Evolutionary conservation across 108 stramenopile genomes (phyloP).

Genomic region (Cyclostephanos tholiformis): DNA sequence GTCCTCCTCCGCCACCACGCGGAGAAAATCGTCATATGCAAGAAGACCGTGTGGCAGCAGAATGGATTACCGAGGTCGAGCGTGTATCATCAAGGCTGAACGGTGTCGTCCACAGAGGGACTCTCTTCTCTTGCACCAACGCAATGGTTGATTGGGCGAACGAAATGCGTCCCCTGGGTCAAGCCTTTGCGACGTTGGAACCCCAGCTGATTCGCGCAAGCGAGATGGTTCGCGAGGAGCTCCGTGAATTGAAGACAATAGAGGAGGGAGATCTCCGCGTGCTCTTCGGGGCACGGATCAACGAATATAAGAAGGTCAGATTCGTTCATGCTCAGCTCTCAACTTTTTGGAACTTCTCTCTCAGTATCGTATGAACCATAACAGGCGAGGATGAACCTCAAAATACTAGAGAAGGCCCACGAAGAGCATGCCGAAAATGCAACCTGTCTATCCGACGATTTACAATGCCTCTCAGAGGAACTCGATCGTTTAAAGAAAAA

Average conservation of each 20-base stretch:
- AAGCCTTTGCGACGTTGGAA: slow-evolving; percentile 23
- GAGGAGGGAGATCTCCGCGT: slow-evolving; percentile 18
- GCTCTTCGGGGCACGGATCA: slow-evolving; percentile 11
- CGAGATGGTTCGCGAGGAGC: slow-evolving; percentile 18
- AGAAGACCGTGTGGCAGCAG: not conserved
- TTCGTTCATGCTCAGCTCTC: not conserved
- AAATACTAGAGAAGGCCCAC: slow-evolving; percentile 16
- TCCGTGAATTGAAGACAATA: slow-evolving; percentile 20
- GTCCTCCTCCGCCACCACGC: too few relatives aligned
- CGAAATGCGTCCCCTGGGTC: slow-evolving; percentile 1
- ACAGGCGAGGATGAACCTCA: slow-evolving; percentile 13
- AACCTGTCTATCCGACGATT: slow-evolving; percentile 14
- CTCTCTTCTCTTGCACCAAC: slow-evolving; percentile 1
- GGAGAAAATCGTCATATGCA: too few relatives aligned
- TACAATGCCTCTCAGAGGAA: slow-evolving; percentile 18
- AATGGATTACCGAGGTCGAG: slow-evolving; percentile 18
- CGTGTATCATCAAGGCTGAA: slow-evolving; percentile 32
- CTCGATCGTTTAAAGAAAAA: slow-evolving; percentile 34
- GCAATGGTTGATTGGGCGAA: slow-evolving; percentile 7
- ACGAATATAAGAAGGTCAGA: slow-evolving; percentile 25
- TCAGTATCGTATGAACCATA: not conserved
- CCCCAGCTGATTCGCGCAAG: slow-evolving; percentile 4
- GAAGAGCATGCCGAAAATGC: slow-evolving; percentile 21
- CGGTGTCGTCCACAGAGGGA: slow-evolving; percentile 6
- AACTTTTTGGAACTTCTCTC: not conserved